Evolutionary conservation across 148 eudicot genomes (phyloP).

Genomic region (Fagopyrum esculentum): DNA sequence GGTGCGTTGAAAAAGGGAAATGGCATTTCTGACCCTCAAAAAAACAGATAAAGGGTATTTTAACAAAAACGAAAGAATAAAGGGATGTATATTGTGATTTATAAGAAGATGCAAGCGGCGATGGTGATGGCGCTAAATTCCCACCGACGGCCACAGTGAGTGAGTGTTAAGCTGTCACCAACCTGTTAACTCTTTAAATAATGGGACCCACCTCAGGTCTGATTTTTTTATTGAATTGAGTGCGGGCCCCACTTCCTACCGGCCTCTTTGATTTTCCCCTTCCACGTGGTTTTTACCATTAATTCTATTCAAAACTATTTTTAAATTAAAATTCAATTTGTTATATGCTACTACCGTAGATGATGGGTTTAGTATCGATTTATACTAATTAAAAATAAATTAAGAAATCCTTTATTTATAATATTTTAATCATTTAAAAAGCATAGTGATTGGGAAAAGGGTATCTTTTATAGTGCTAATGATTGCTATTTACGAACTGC

Average conservation of each 20-base stretch:
- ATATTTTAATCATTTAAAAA: background rate
- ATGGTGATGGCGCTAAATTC: background rate
- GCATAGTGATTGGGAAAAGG: background rate
- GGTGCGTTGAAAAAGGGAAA: too few relatives aligned
- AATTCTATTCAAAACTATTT: background rate
- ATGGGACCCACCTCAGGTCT: background rate
- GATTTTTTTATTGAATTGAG: too few relatives aligned
- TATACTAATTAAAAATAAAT: too few relatives aligned
- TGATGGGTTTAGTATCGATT: too few relatives aligned
- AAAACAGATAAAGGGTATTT: too few relatives aligned
- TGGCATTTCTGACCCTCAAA: too few relatives aligned
- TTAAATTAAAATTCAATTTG: too few relatives aligned
- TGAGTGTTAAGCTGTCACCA: background rate
- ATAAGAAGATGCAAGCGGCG: too few relatives aligned
- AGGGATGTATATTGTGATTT: too few relatives aligned
- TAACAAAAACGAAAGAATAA: too few relatives aligned
- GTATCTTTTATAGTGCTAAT: background rate
- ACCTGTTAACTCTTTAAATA: background rate
- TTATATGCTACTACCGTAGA: too few relatives aligned
- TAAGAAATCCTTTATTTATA: background rate
- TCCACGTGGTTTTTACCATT: background rate
- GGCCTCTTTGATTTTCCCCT: background rate
- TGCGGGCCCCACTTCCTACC: too few relatives aligned
- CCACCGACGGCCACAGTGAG: slow-evolving; percentile 11
- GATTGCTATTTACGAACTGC: background rate